Evolutionary conservation across 768 basidiomycete genomes (phyloP).

Genomic region (Mycena latifolia): DNA sequence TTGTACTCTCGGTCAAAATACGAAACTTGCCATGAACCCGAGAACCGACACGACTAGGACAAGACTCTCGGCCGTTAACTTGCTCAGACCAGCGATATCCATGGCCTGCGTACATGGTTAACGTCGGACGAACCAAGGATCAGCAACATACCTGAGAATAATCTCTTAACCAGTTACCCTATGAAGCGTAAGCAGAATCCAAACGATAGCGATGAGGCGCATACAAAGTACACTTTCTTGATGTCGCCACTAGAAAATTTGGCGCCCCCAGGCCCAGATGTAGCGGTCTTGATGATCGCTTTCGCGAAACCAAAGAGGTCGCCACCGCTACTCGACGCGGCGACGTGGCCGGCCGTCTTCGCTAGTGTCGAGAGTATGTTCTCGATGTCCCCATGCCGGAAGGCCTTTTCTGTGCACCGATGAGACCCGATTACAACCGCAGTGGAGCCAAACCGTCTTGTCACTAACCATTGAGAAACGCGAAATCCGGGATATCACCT

Average conservation of each 20-base stretch:
- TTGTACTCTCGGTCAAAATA: neutral
- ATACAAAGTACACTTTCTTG: constrained; percentile 75
- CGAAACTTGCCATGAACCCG: constrained; percentile 62
- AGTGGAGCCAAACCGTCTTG: neutral
- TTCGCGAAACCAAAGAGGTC: constrained; percentile 66
- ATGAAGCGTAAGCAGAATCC: neutral
- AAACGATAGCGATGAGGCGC: constrained; percentile 32
- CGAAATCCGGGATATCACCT: constrained; percentile 80
- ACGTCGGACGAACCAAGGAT: constrained; percentile 17
- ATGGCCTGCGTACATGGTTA: constrained; percentile 55
- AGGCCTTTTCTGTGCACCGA: constrained; percentile 66
- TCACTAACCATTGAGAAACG: constrained; percentile 69
- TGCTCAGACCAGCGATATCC: constrained; percentile 78
- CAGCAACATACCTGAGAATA: constrained; percentile 67
- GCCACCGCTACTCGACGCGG: constrained; percentile 46
- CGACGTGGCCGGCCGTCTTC: constrained; percentile 64
- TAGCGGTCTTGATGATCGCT: constrained; percentile 56
- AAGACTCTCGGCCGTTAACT: constrained; percentile 74
- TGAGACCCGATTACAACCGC: constrained; percentile 12
- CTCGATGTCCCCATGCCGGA: constrained; percentile 84
- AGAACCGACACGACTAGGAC: constrained; percentile 69
- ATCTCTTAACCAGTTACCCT: constrained; percentile 81
- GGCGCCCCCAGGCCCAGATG: constrained; percentile 53
- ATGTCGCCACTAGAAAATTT: constrained; percentile 77
- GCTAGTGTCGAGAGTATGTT: constrained; percentile 70